Evolutionary conservation across 225 moss, liverwort and hornwort genomes (phyloP).

Genomic region (Anthoceros angustus): DNA sequence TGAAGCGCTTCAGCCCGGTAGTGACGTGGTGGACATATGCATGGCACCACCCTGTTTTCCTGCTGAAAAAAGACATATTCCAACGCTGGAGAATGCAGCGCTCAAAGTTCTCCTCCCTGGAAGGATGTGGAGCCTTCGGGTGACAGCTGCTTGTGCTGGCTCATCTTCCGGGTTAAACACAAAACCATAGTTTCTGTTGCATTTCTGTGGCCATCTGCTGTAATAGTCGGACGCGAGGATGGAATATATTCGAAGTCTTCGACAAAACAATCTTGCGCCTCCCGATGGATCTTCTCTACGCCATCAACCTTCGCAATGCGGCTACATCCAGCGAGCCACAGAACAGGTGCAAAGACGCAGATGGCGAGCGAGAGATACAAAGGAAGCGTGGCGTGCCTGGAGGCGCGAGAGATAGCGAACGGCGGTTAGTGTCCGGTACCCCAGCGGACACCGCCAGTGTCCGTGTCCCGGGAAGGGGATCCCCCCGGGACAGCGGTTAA

Average conservation of each 20-base stretch:
- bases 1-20: slow-evolving; percentile 3
- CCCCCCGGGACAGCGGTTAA: not conserved
- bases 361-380: not conserved
- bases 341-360: not conserved
- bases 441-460: not conserved
- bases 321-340: not conserved
- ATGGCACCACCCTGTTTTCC: not conserved
- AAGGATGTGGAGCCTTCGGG: not conserved
- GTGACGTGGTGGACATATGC: slow-evolving; percentile 5
- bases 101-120: not conserved
- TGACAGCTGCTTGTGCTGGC: not conserved
- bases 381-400: not conserved
- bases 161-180: not conserved
- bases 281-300: no score
- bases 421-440: not conserved
- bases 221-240: no score
- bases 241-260: no score
- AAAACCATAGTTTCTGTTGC: not conserved
- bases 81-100: not conserved
- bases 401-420: not conserved
- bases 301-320: not conserved
- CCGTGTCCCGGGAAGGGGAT: not conserved
- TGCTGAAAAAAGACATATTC: slow-evolving; percentile 1
- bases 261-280: no score
- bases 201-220: not conserved